Percentiles rank a stretch among this genome's conserved stretches.
phyloP scores from a whole-genome alignment of 2,329 filamentous ascomycete genomes.

The Blumeriella jaapii region DNA sequence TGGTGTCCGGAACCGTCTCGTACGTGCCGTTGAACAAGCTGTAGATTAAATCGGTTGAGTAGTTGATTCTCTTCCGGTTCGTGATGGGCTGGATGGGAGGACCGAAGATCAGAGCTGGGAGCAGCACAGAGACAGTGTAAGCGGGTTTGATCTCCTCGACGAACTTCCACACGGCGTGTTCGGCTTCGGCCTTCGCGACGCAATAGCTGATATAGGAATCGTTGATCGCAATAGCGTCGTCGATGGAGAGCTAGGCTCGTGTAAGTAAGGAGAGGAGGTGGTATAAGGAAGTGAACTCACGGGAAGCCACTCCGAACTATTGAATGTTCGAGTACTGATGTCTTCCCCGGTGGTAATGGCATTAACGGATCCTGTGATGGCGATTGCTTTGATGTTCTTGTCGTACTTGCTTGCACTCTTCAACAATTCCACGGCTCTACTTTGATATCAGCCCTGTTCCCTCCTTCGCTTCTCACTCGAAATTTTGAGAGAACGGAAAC shows the following conservation, averaged over 20 bases:
- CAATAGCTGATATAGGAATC: slow-evolving; percentile 23
- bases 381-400: slow-evolving; percentile 24
- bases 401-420: slow-evolving; percentile 22
- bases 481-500: background rate
- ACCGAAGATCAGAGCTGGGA: slow-evolving; percentile 23
- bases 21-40: slow-evolving; percentile 22
- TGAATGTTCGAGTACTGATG: slow-evolving; percentile 16
- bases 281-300: slow-evolving; percentile 5
- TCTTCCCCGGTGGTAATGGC: slow-evolving; percentile 16
- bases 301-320: slow-evolving; percentile 20
- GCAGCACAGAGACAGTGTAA: slow-evolving; percentile 20
- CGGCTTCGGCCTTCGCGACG: slow-evolving; percentile 23
- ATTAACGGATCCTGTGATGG: slow-evolving; percentile 19
- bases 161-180: slow-evolving; percentile 25
- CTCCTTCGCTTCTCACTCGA: background rate
- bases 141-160: slow-evolving; percentile 16
- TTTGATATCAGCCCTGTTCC: background rate
- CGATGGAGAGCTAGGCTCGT: slow-evolving; percentile 13
- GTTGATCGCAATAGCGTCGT: slow-evolving; percentile 18
- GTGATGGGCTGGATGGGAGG: slow-evolving; percentile 22
- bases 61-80: slow-evolving; percentile 21
- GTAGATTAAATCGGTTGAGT: slow-evolving; percentile 20
- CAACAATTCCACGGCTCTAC: slow-evolving; percentile 23
- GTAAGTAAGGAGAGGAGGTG: slow-evolving; percentile 1
- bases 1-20: slow-evolving; percentile 16